Evolutionary conservation across 169 alveolate genomes (phyloP).

Genomic region (Plasmodium gonderi): DNA sequence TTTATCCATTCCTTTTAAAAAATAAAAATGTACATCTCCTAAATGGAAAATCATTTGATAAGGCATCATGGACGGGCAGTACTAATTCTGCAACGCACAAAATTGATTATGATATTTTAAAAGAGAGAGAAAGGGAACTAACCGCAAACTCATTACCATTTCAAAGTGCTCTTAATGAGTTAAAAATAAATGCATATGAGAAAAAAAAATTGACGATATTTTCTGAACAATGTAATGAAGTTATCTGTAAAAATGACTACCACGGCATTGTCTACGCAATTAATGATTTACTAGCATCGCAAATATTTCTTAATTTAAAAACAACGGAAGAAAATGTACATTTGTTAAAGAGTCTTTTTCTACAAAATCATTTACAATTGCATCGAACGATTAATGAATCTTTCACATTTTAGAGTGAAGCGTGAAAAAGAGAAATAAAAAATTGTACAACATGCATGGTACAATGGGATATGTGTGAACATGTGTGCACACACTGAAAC

Average conservation of each 20-base stretch:
- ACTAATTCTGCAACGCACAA: not conserved
- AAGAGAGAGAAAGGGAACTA: not conserved
- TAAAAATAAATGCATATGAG: not conserved
- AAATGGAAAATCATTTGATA: not conserved
- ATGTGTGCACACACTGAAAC: too few species aligned
- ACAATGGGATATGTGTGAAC: too few species aligned
- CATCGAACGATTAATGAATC: not conserved
- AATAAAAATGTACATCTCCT: not conserved
- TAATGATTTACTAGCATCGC: not conserved
- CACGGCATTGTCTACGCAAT: not conserved
- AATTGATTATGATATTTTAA: conserved; percentile 9
- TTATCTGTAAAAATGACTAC: conserved; percentile 18
- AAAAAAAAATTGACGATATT: not conserved
- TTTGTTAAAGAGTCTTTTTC: conserved; percentile 24
- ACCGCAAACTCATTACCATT: not conserved
- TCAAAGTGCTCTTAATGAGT: not conserved
- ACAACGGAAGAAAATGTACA: conserved; percentile 1
- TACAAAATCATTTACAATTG: conserved; percentile 47
- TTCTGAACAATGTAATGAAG: conserved; percentile 1
- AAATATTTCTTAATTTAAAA: conserved; percentile 26
- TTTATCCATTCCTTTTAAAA: not conserved
- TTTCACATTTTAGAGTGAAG: not conserved
- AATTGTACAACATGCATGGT: not conserved
- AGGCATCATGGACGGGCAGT: too few species aligned
- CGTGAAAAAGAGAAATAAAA: not conserved